Base-by-base conservation (phyloP, 495 filamentous ascomycete species). In the Trichoderma gamsii region DNA sequence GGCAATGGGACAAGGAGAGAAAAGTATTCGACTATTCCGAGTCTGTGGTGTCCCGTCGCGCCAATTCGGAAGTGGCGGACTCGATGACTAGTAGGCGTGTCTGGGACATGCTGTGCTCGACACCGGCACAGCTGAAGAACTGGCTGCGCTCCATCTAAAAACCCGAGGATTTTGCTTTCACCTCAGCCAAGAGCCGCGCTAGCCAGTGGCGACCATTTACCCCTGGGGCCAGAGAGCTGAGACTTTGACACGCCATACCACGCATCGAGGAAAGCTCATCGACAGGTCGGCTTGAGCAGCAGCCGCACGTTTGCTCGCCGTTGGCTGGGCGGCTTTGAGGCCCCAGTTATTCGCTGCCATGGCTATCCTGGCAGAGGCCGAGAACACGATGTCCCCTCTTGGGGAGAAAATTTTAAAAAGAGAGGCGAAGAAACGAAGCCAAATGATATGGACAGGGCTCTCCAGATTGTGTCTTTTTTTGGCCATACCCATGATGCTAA, bases 191-290 rank as follows among this genome's bases (percentile, higher is more conserved):
- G 56, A 32, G 25, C 16, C 25, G 56, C 56, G 56, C 56, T 61
- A 61, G 27, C 56, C 56, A 61, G 56, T 61, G 56, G 56, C 56
- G 56, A 61, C 56, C 56, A 32, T 15, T 61, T 61, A 61, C 27
- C 56, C 56, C 56, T 32, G 27, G 56, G 18, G 25, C 44, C 13
- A 29, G 56, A 15, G 56, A 61, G 56, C 56, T 61, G 56, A 61
- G 56, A 56, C 13, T 12, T 61, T 61, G 27, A 61, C 56, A 61
- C 56, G 56, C 56, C 56, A 61, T 61, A 15, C 16, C 27, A 61
- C 56, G 27, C 56, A 61, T 29, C 29, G 56, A 29, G 56, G 56
- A 12, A 35, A 61, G 51, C 51, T 56, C 21, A 16, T 56, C n/a
- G n/a, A 11, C 51, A 56, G 51, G 51, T 61, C 56, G 56, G 25